Evolutionary conservation across 805 yeast species (phyloP).

Genomic region (Starmerella cellae): DNA sequence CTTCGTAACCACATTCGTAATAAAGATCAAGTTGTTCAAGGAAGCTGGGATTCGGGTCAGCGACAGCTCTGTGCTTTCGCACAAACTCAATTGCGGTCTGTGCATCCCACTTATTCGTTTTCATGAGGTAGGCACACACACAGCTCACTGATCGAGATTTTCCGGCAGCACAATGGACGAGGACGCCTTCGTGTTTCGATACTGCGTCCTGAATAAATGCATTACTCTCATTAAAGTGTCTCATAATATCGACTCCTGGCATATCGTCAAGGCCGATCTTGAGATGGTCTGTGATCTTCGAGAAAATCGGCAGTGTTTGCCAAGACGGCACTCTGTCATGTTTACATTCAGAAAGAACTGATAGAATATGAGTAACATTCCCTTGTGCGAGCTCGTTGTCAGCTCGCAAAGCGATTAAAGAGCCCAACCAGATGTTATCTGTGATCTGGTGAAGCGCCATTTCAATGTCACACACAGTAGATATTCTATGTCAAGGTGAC

Average conservation of each 20-base stretch:
- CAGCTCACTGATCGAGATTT: slow-evolving; percentile 82
- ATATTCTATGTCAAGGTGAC: too few species aligned
- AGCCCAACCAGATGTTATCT: slow-evolving; percentile 69
- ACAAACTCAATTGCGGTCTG: slow-evolving; percentile 64
- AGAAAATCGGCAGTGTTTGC: slow-evolving; percentile 8
- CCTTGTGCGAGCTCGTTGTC: slow-evolving; percentile 39
- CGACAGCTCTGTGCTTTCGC: slow-evolving; percentile 44
- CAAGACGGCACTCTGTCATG: slow-evolving; percentile 6
- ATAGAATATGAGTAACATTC: slow-evolving; percentile 58
- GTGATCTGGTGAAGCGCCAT: slow-evolving; percentile 45
- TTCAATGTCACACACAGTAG: too few species aligned
- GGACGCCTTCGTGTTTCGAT: slow-evolving; percentile 23
- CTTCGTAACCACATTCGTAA: slow-evolving; percentile 32
- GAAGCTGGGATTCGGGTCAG: slow-evolving; percentile 65
- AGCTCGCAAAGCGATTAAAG: slow-evolving; percentile 50
- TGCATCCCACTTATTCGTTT: slow-evolving; percentile 42
- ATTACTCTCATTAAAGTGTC: slow-evolving; percentile 47
- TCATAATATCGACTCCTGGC: slow-evolving; percentile 49
- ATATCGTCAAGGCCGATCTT: slow-evolving; percentile 57
- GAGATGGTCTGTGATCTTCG: slow-evolving; percentile 11
- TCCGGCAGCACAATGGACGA: slow-evolving; percentile 65
- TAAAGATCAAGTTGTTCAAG: slow-evolving; percentile 56
- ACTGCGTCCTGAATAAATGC: slow-evolving; percentile 50
- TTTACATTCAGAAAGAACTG: slow-evolving; percentile 37
- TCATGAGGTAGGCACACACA: slow-evolving; percentile 79